A percentile compares a stretch with the other conserved stretches of the same genome.
Evolutionary conservation across 1,139 yeast genomes (phyloP).

Genomic region (Petasospora rhodanensis): DNA sequence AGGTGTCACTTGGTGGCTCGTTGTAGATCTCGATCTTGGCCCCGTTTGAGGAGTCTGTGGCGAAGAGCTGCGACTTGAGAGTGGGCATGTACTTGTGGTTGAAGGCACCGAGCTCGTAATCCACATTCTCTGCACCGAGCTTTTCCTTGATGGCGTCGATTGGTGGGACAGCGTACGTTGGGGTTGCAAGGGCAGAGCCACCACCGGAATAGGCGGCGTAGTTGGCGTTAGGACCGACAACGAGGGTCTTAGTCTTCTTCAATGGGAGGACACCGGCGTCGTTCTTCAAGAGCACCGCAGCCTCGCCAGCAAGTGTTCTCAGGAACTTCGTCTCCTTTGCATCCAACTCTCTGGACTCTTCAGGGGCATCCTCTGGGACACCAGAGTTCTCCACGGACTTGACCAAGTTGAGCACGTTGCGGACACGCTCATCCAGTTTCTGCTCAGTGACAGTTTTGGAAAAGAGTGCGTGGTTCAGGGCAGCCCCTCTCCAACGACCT

Average conservation of each 20-base stretch:
- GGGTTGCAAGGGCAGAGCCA: constrained; percentile 43
- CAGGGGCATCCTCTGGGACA: constrained; percentile 31
- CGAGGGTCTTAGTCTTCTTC: constrained; percentile 35
- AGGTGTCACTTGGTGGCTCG: constrained; percentile 12
- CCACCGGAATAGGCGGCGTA: constrained; percentile 42
- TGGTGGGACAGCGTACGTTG: constrained; percentile 42
- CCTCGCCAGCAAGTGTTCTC: constrained; percentile 44
- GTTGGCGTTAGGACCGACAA: constrained; percentile 48
- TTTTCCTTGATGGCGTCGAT: constrained; percentile 35
- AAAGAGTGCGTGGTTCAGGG: constrained; percentile 35
- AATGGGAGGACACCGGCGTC: constrained; percentile 40
- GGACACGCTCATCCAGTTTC: constrained; percentile 36
- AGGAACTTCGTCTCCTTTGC: constrained; percentile 38
- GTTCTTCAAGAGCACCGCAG: constrained; percentile 49
- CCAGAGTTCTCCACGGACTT: constrained; percentile 40
- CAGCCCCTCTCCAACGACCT: constrained; percentile 39
- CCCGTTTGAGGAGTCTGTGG: constrained; percentile 6
- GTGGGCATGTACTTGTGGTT: constrained; percentile 12
- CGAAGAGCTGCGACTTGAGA: constrained; percentile 6
- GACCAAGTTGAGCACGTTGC: constrained; percentile 40
- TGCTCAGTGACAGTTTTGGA: constrained; percentile 25
- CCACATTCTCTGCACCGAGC: constrained; percentile 19
- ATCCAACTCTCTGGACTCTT: constrained; percentile 32
- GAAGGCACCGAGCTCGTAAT: constrained; percentile 14
- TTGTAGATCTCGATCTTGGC: constrained; percentile 15